A percentile compares a stretch with the other conserved stretches of the same genome.
These are phyloP conservation scores for Ophiostoma ulmi DNA, from an alignment of 2,329 filamentous ascomycete genomes.

Conservation along the genomic window DNA sequence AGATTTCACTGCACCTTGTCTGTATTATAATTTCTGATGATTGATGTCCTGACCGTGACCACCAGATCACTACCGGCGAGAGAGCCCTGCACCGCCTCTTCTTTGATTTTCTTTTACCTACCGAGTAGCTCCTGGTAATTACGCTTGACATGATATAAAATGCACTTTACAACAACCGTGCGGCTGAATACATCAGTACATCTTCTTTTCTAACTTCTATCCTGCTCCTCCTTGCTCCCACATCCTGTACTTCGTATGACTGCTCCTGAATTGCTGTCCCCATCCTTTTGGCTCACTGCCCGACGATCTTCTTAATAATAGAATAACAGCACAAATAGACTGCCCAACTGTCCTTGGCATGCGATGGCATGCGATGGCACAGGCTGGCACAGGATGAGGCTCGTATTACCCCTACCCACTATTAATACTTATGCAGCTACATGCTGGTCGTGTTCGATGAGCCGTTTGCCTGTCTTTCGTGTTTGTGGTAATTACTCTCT, in stretches of 20 bases:
- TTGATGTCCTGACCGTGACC: too few relatives aligned
- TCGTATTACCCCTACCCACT: background rate
- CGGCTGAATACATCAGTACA: background rate
- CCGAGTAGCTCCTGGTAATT: too few relatives aligned
- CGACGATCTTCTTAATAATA: conserved; percentile 2
- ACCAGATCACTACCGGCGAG: background rate
- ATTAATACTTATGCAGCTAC: background rate
- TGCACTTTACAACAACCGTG: background rate
- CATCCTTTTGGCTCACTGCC: background rate
- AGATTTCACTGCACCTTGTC: too few relatives aligned
- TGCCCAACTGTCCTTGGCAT: background rate
- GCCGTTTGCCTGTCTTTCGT: background rate
- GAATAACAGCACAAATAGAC: background rate
- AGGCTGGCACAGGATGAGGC: conserved; percentile 7
- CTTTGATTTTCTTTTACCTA: background rate
- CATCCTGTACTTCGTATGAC: background rate
- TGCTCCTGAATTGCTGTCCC: background rate
- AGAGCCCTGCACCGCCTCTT: background rate
- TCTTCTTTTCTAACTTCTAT: too few relatives aligned
- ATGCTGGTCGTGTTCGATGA: background rate
- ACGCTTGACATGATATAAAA: too few relatives aligned
- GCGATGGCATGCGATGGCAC: background rate
- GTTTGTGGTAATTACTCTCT: background rate
- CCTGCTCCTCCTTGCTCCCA: background rate
- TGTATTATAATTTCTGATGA: too few relatives aligned